A percentile compares a stretch with the other conserved stretches of the same genome.
Evolutionary conservation across 441 rosid genomes (phyloP).

Genomic region (Gossypium trilobum): DNA sequence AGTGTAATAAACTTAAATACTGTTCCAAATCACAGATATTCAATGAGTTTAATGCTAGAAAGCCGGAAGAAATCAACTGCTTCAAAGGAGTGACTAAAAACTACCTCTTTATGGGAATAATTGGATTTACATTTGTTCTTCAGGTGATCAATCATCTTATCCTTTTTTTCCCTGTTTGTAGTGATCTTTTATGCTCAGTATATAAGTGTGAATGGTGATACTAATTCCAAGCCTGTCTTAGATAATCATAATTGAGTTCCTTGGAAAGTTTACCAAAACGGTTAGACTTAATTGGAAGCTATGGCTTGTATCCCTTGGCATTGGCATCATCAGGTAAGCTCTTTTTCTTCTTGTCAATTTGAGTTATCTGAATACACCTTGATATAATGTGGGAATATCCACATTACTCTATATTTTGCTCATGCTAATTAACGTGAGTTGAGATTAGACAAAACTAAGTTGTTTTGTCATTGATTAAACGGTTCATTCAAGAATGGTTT

Average conservation of each 20-base stretch:
- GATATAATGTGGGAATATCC: neutral
- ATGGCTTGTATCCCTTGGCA: slow-evolving; percentile 60
- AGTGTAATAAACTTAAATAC: neutral
- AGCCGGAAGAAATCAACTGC: slow-evolving; percentile 79
- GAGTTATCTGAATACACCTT: neutral
- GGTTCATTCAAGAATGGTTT: neutral
- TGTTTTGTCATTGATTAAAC: neutral
- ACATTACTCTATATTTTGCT: neutral
- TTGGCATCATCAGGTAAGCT: slow-evolving; percentile 64
- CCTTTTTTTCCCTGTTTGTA: neutral
- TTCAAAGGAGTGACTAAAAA: slow-evolving; percentile 67
- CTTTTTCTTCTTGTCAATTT: neutral
- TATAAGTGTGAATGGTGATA: neutral
- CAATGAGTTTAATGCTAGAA: slow-evolving; percentile 91
- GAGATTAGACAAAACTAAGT: neutral
- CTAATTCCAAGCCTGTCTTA: slow-evolving; percentile 18
- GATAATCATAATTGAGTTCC: slow-evolving; percentile 70
- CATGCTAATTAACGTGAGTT: neutral
- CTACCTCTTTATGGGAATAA: slow-evolving; percentile 60
- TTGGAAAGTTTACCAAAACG: slow-evolving; percentile 66
- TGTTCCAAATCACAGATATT: slow-evolving; percentile 48
- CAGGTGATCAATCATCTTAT: slow-evolving; percentile 39
- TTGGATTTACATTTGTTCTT: slow-evolving; percentile 54
- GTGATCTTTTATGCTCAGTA: neutral
- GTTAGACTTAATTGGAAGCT: slow-evolving; percentile 58